Conservation (phyloP, 441 rosid genomes). For the Arabidopsis lyrata region DNA sequence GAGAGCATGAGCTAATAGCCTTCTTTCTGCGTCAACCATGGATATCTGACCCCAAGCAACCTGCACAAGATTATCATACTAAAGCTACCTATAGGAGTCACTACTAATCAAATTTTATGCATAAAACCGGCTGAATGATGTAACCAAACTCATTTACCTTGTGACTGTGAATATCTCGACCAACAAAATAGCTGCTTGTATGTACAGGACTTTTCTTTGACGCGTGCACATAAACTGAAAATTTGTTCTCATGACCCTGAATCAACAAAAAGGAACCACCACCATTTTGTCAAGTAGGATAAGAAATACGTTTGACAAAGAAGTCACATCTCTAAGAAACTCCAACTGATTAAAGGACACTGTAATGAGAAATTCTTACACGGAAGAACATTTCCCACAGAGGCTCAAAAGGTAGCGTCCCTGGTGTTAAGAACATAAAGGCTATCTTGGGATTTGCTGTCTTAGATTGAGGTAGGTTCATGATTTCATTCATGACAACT, state of each 20-base stretch:
- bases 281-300: background rate
- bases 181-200: slow-evolving; percentile 61
- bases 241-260: slow-evolving; percentile 76
- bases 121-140: slow-evolving; percentile 2
- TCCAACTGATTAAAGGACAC: background rate
- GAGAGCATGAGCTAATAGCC: slow-evolving; percentile 65
- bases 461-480: slow-evolving; percentile 51
- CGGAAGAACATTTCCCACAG: slow-evolving; percentile 65
- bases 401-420: slow-evolving; percentile 65
- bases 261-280: slow-evolving; percentile 25
- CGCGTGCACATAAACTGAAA: slow-evolving; percentile 70
- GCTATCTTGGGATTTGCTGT: slow-evolving; percentile 56
- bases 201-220: slow-evolving; percentile 65
- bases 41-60: slow-evolving; percentile 73
- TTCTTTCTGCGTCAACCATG: slow-evolving; percentile 72
- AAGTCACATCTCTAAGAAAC: background rate
- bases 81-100: background rate
- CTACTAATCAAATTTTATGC: background rate
- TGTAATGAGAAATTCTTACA: slow-evolving; percentile 44
- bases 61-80: slow-evolving; percentile 37
- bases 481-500: slow-evolving; percentile 60
- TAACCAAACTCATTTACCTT: slow-evolving; percentile 47
- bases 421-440: slow-evolving; percentile 67
- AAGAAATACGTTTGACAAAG: background rate
- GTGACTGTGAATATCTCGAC: slow-evolving; percentile 68